phyloP scores from a whole-genome alignment of 1,284 basidiomycete genomes.

The Ganoderma sinense region DNA sequence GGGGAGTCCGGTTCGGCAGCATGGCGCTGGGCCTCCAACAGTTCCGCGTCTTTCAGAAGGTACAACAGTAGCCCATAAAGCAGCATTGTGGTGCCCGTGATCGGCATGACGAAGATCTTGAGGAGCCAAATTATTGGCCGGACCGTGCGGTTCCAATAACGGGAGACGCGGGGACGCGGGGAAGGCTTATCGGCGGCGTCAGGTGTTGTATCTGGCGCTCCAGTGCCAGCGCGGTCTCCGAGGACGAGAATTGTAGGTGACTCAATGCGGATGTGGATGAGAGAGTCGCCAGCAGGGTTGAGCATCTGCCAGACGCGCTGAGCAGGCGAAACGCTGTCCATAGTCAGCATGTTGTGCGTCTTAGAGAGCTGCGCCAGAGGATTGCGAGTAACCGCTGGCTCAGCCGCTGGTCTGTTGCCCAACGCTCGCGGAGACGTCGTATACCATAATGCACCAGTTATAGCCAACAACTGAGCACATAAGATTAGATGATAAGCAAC shows the following conservation, averaged over 20 bases:
- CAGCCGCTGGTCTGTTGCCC: conserved; percentile 42
- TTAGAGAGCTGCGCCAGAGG: conserved; percentile 42
- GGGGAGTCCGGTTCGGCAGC: conserved; percentile 49
- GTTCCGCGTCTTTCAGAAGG: conserved; percentile 90
- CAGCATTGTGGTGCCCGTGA: conserved; percentile 76
- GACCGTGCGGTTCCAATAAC: conserved; percentile 56
- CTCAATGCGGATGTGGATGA: conserved; percentile 85
- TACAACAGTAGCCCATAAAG: conserved; percentile 89
- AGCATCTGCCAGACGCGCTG: conserved; percentile 82
- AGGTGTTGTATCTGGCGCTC: conserved; percentile 9
- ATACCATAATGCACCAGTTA: conserved; percentile 76
- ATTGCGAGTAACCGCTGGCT: conserved; percentile 42
- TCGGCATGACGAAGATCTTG: conserved; percentile 88
- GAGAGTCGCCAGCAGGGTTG: conserved; percentile 74
- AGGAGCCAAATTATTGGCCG: conserved; percentile 74
- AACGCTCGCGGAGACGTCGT: conserved; percentile 60
- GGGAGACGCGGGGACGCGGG: conserved; percentile 48
- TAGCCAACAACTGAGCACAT: conserved; percentile 67
- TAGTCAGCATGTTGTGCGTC: conserved; percentile 34
- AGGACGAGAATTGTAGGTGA: conserved; percentile 82
- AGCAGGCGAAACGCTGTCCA: conserved; percentile 52
- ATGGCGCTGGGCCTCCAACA: conserved; percentile 86
- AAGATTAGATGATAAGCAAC: conserved; percentile 14
- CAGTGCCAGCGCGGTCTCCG: conserved; percentile 38
- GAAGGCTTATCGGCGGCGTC: conserved; percentile 42